A percentile compares a stretch with the other conserved stretches of the same genome.
Evolutionary conservation across 768 basidiomycete genomes (phyloP).

Genomic region (Boletus rubescentipes): DNA sequence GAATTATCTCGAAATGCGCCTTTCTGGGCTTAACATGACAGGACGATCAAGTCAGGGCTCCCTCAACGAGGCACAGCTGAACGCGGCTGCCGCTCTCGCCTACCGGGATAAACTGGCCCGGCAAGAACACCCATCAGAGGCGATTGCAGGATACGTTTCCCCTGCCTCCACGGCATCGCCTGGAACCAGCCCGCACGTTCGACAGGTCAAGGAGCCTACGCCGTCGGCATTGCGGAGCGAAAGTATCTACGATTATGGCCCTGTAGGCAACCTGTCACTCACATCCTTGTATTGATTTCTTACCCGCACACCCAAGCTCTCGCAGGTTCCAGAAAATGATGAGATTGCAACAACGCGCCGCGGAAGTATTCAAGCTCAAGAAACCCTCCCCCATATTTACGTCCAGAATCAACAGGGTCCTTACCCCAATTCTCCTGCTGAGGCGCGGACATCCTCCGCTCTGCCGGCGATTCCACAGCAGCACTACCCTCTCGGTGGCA

Average conservation of each 20-base stretch:
- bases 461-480: conserved; percentile 18
- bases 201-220: conserved; percentile 21
- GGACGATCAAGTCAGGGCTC: conserved; percentile 34
- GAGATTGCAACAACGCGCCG: conserved; percentile 26
- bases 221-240: conserved; percentile 27
- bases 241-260: conserved; percentile 25
- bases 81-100: conserved; percentile 18
- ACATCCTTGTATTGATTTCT: background rate
- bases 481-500: conserved; percentile 15
- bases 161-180: conserved; percentile 47
- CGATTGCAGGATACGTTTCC: conserved; percentile 38
- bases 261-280: conserved; percentile 14
- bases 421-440: conserved; percentile 21
- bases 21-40: conserved; percentile 33
- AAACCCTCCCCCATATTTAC: conserved; percentile 24
- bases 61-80: conserved; percentile 30
- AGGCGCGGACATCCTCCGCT: conserved; percentile 10
- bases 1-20: conserved; percentile 26
- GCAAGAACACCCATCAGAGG: conserved; percentile 23
- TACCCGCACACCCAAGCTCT: conserved; percentile 10
- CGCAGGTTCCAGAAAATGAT: conserved; percentile 23
- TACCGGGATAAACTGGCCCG: conserved; percentile 27
- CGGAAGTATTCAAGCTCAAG: conserved; percentile 23
- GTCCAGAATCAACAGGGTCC: conserved; percentile 17
- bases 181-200: conserved; percentile 33